Base-by-base conservation (phyloP, 257 asterid genomes). In the Petunia axillaris region DNA sequence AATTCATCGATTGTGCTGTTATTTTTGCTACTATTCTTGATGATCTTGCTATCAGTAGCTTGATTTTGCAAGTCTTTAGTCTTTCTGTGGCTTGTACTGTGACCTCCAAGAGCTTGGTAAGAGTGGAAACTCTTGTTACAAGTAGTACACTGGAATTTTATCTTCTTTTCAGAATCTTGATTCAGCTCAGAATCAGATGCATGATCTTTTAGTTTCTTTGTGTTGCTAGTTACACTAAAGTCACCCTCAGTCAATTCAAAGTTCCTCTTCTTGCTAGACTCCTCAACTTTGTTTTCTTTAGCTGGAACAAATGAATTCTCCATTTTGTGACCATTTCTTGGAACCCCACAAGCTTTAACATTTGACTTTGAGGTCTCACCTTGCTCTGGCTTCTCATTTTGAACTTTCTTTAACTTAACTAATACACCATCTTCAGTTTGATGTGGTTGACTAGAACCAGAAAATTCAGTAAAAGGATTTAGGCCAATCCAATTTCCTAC, bases 101-200 rank as follows among this genome's bases (percentile, higher is more conserved):
- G 98, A 1, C 98, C 98, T 1, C 98, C 98, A 39, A 92, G 74
- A 10, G 98, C 97, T 84, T 94, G 98, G 85, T 91, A 91, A 2
- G 98, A 91, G 25, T 89, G 86, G 64, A 94, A 94, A 6, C 79
- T 85, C 78, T 88, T 94, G 74, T 84, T 90, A 85, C 98, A 94
- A 64, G 85, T 82, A 8, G 89, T 83, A 85, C 98, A 94, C 60
- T 81, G 81, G 85, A 92, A 94, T 65, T 84, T 88, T 86, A 82
- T 86, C 75, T 83, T 85, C 67, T 14, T 79, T 35, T 74, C 75
- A 25, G 68, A 82, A 50, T 82, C 82, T 25, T 25, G 25, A 25
- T 25, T 25, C 25, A 25, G 25, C 39, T 74, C 75, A 25, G 68
- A 82, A 50, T 82, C 82, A 8, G 52, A 57, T n/a, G 68, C 76